A percentile compares a stretch with the other conserved stretches of the same genome.
Evolutionary conservation across 1,284 basidiomycete genomes (phyloP).

Genomic region (Melampsora allii-populina): DNA sequence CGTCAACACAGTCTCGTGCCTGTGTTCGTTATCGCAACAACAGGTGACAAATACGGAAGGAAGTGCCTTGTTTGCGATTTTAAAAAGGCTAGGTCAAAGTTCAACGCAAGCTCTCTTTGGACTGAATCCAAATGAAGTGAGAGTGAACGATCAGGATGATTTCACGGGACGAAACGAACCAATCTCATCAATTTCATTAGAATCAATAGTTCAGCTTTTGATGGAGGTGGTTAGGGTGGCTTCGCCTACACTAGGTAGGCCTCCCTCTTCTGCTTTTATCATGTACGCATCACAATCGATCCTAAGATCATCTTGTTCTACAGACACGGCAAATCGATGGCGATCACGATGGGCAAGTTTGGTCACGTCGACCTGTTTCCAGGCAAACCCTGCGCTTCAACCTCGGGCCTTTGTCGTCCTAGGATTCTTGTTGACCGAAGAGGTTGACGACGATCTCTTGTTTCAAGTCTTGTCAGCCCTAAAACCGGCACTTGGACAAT

Average conservation of each 20-base stretch:
- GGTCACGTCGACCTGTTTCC: slow-evolving; percentile 87
- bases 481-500: slow-evolving; percentile 63
- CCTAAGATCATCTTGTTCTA: neutral
- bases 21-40: slow-evolving; percentile 56
- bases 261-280: neutral
- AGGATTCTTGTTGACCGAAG: slow-evolving; percentile 70
- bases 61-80: slow-evolving; percentile 56
- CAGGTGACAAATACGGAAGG: slow-evolving; percentile 60
- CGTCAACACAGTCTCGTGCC: slow-evolving; percentile 72
- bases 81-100: slow-evolving; percentile 62
- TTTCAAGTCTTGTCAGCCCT: slow-evolving; percentile 73
- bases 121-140: slow-evolving; percentile 57
- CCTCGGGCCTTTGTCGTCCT: slow-evolving; percentile 82
- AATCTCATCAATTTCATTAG: slow-evolving; percentile 63
- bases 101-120: slow-evolving; percentile 71
- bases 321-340: slow-evolving; percentile 86
- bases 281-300: neutral
- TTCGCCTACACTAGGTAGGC: slow-evolving; percentile 66
- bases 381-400: slow-evolving; percentile 83
- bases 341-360: slow-evolving; percentile 88
- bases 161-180: slow-evolving; percentile 62
- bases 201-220: slow-evolving; percentile 65
- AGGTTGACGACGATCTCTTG: slow-evolving; percentile 75
- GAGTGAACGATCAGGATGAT: slow-evolving; percentile 23
- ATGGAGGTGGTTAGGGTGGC: slow-evolving; percentile 64